phyloP scores from a whole-genome alignment of 495 filamentous ascomycete species.

The Xylaria grammica region DNA sequence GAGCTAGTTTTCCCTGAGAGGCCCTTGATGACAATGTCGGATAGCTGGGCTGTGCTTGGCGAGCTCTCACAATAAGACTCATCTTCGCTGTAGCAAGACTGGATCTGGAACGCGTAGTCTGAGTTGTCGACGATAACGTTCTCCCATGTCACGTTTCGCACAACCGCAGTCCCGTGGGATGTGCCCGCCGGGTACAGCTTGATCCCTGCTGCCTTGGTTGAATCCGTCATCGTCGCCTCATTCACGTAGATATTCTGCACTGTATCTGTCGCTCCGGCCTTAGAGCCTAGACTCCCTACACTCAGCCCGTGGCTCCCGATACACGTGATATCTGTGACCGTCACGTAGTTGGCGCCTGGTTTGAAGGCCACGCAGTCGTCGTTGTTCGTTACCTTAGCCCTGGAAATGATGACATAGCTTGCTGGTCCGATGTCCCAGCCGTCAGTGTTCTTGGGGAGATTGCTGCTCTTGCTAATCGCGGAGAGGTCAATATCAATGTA shows the following conservation, averaged over 20 bases:
- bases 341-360: slow-evolving; percentile 46
- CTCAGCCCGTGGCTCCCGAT: slow-evolving; percentile 51
- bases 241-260: slow-evolving; percentile 49
- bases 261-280: slow-evolving; percentile 30
- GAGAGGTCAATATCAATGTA: slow-evolving; percentile 44
- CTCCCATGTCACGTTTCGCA: slow-evolving; percentile 50
- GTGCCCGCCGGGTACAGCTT: slow-evolving; percentile 48
- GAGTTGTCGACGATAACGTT: slow-evolving; percentile 44
- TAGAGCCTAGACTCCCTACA: slow-evolving; percentile 46
- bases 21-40: slow-evolving; percentile 41
- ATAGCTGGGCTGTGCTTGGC: slow-evolving; percentile 43
- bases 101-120: slow-evolving; percentile 56
- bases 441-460: slow-evolving; percentile 48
- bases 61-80: slow-evolving; percentile 44
- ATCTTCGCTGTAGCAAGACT: slow-evolving; percentile 53
- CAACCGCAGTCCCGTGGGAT: slow-evolving; percentile 41
- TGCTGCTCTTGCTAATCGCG: slow-evolving; percentile 39
- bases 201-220: slow-evolving; percentile 51
- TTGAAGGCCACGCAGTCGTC: slow-evolving; percentile 55
- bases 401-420: slow-evolving; percentile 44
- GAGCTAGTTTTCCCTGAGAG: slow-evolving; percentile 48
- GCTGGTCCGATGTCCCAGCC: slow-evolving; percentile 53
- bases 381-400: slow-evolving; percentile 46
- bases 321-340: slow-evolving; percentile 44
- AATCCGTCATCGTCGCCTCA: slow-evolving; percentile 47